phyloP scores from a whole-genome alignment of 108 stramenopile species.

The Cafeteria roenbergensis region DNA sequence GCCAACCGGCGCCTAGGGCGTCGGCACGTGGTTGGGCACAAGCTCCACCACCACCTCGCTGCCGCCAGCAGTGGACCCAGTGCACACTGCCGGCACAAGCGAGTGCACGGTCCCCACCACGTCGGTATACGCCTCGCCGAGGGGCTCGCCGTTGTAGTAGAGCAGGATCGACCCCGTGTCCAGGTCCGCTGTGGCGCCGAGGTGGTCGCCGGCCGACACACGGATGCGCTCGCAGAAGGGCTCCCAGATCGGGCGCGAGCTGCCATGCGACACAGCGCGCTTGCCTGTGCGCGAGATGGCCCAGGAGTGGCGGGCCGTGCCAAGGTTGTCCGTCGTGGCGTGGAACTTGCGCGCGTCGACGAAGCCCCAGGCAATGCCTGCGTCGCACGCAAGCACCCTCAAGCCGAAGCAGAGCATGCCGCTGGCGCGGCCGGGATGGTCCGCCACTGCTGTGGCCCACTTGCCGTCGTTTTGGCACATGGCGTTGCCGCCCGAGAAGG shows the following conservation, averaged over 20 bases:
- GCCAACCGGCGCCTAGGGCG: no score
- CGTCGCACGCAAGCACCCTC: no score
- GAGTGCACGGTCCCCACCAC: no score
- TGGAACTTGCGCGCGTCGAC: conserved; percentile 2
- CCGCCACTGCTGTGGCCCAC: conserved; percentile 1
- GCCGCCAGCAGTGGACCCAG: not conserved
- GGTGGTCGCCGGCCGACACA: not conserved
- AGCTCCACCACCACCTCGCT: not conserved
- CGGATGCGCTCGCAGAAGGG: not conserved
- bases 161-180: not conserved
- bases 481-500: no score
- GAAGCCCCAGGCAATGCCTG: conserved; percentile 2
- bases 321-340: not conserved
- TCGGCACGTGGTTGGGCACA: no score
- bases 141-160: conserved; percentile 1
- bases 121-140: no score
- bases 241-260: no score
- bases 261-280: not conserved
- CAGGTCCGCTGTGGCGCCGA: not conserved
- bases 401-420: not conserved
- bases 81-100: conserved; percentile 6
- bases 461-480: conserved; percentile 11
- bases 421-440: not conserved
- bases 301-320: not conserved
- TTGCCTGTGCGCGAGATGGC: conserved; percentile 4